phyloP scores from a whole-genome alignment of 2,329 filamentous ascomycete species.

The Microsporum audouinii region DNA sequence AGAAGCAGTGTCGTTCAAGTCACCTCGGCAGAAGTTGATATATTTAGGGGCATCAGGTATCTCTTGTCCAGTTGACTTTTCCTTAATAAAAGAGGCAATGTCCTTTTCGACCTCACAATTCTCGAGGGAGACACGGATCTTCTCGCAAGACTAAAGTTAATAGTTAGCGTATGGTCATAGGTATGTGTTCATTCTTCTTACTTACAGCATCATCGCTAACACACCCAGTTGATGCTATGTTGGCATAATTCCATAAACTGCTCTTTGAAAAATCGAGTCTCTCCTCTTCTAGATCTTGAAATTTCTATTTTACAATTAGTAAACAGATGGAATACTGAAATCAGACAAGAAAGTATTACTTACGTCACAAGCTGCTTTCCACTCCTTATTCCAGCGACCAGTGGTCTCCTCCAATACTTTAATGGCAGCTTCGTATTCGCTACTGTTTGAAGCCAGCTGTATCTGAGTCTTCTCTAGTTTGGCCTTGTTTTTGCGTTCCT shows the following conservation, averaged over 20 bases:
- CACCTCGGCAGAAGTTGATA: conserved; percentile 95
- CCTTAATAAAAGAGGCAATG: conserved; percentile 76
- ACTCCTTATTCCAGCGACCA: conserved; percentile 90
- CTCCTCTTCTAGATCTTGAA: conserved; percentile 97
- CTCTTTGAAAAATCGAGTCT: conserved; percentile 94
- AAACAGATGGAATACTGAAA: not conserved
- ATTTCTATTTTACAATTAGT: conserved; percentile 52
- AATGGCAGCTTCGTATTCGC: conserved; percentile 85
- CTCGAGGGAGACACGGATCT: conserved; percentile 84
- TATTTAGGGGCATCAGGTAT: conserved; percentile 96
- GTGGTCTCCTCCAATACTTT: conserved; percentile 94
- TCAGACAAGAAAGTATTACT: conserved; percentile 16
- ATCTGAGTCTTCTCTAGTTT: conserved; percentile 98
- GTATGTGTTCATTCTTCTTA: conserved; percentile 7
- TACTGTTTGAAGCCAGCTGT: conserved; percentile 78
- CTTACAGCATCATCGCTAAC: conserved; percentile 78
- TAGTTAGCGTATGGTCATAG: conserved; percentile 6
- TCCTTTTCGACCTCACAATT: conserved; percentile 96
- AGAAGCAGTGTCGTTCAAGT: conserved; percentile 66
- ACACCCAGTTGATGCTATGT: conserved; percentile 92
- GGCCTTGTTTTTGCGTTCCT: conserved; percentile 96
- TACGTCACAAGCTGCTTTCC: conserved; percentile 84
- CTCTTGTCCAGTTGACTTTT: conserved; percentile 84
- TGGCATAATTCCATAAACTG: conserved; percentile 95
- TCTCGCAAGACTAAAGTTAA: conserved; percentile 65